phyloP scores from a whole-genome alignment of 1,284 basidiomycete species.

The Ganoderma lucidum region DNA sequence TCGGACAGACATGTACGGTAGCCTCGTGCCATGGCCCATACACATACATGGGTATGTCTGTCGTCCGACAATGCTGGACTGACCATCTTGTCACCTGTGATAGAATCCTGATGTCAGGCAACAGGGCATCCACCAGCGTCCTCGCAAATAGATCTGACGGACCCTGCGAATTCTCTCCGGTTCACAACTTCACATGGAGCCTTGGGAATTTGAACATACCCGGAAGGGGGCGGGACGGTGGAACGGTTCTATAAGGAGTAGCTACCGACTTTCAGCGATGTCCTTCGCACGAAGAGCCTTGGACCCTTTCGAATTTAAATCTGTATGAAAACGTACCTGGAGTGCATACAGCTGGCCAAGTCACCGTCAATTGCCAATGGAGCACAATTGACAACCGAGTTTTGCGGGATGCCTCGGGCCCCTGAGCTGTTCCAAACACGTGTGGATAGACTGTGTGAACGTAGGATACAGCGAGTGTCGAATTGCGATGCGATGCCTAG shows the following conservation, averaged over 20 bases:
- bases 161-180: background rate
- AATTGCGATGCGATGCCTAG: constrained; percentile 7
- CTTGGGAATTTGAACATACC: background rate
- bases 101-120: background rate
- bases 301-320: background rate
- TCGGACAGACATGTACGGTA: background rate
- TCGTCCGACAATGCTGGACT: background rate
- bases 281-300: background rate
- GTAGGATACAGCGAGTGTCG: constrained; percentile 10
- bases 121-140: background rate
- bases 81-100: background rate
- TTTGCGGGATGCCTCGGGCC: no score
- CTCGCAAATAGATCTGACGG: background rate
- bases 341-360: background rate
- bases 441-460: constrained; percentile 3
- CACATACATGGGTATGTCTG: background rate
- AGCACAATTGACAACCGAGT: no score
- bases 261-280: background rate
- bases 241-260: background rate
- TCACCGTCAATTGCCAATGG: no score
- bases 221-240: background rate
- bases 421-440: background rate
- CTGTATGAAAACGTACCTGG: background rate
- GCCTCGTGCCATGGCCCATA: background rate
- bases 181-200: background rate